Conservation (phyloP, 768 basidiomycete genomes). For the Russula ochroleuca region DNA sequence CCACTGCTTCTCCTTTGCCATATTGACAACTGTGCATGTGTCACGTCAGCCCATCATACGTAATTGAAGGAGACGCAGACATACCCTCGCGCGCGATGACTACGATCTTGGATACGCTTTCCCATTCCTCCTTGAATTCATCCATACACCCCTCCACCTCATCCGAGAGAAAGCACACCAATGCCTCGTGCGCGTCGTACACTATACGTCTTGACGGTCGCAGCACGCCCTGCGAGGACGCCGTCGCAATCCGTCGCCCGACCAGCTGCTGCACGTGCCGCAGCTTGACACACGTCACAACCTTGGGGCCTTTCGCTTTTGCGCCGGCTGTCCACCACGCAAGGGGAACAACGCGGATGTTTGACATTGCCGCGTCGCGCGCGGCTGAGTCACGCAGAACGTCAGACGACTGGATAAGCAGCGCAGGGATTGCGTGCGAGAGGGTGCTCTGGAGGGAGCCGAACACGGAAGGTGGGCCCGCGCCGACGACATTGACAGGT, state of each 20-base stretch:
- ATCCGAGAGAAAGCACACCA: conserved; percentile 85
- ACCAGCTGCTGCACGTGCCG: conserved; percentile 86
- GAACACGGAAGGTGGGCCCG: conserved; percentile 41
- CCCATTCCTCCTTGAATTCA: conserved; percentile 91
- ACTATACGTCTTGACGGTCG: conserved; percentile 85
- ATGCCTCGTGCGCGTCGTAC: conserved; percentile 82
- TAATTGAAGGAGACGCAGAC: conserved; percentile 18
- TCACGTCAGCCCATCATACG: conserved; percentile 1
- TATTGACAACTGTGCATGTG: conserved; percentile 62
- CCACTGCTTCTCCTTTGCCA: conserved; percentile 71
- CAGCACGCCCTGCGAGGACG: conserved; percentile 57
- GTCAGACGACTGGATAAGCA: conserved; percentile 78
- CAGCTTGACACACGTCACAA: conserved; percentile 85
- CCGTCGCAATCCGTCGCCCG: conserved; percentile 47
- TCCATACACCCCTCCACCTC: conserved; percentile 85
- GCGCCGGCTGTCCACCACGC: conserved; percentile 73
- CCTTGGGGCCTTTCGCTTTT: conserved; percentile 39
- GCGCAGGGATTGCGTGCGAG: conserved; percentile 71
- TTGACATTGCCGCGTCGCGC: conserved; percentile 89
- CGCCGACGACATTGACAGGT: neutral
- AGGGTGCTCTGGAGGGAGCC: conserved; percentile 65
- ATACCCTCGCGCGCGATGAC: conserved; percentile 86
- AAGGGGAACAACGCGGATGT: conserved; percentile 81
- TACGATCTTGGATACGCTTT: conserved; percentile 87
- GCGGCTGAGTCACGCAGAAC: conserved; percentile 81